phyloP scores from a whole-genome alignment of 495 filamentous ascomycete genomes.

The Aspergillus saccharolyticus region DNA sequence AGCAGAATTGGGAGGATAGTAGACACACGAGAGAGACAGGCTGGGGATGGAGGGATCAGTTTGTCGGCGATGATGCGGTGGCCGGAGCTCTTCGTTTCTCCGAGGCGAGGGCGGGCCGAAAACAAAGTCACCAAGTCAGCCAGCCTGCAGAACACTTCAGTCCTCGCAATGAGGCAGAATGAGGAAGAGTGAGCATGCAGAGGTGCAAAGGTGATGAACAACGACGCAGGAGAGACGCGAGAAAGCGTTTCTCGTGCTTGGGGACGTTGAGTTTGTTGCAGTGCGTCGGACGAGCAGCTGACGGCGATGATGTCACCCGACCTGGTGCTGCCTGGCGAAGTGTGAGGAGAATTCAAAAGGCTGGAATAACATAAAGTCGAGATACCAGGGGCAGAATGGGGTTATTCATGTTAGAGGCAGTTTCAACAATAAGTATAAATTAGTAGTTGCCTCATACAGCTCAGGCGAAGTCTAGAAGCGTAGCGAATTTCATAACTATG shows the following conservation, averaged over 20 bases:
- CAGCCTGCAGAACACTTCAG: not conserved
- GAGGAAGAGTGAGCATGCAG: not conserved
- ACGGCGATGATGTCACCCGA: conserved; percentile 27
- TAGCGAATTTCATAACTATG: too few species aligned
- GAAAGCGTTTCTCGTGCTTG: too few species aligned
- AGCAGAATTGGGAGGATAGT: not conserved
- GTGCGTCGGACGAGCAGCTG: conserved; percentile 4
- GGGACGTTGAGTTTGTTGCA: not conserved
- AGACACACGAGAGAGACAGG: not conserved
- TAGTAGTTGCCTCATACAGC: too few species aligned
- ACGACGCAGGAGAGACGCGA: not conserved
- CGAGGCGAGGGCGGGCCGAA: not conserved
- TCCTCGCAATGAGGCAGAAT: not conserved
- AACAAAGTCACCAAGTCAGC: not conserved
- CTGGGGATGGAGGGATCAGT: not conserved
- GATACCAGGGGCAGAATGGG: too few species aligned
- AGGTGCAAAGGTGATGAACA: not conserved
- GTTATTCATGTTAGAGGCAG: too few species aligned
- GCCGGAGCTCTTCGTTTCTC: conserved; percentile 1
- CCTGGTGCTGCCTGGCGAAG: not conserved
- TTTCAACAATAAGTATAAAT: too few species aligned
- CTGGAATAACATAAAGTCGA: too few species aligned
- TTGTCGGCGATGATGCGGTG: conserved; percentile 4
- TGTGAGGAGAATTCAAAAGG: not conserved
- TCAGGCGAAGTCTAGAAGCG: too few species aligned